phyloP scores from a whole-genome alignment of 2,329 filamentous ascomycete genomes.

The Sporothrix pallida region DNA sequence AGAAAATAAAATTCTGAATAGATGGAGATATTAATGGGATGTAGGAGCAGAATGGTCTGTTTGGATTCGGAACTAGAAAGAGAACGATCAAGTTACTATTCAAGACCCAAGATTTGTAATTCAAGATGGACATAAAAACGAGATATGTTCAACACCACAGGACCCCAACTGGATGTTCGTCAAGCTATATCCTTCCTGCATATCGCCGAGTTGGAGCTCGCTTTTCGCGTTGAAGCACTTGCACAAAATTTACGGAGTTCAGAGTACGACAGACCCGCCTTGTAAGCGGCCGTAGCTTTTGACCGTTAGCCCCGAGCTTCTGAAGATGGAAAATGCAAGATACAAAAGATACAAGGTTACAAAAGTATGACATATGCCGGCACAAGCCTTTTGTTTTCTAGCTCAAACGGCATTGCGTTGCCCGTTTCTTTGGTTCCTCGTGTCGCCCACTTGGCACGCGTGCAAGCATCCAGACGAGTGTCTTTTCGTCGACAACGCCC shows the following conservation, averaged over 20 bases:
- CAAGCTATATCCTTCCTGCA: slow-evolving; percentile 12
- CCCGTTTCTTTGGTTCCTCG: neutral
- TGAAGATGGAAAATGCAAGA: no score
- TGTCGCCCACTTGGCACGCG: neutral
- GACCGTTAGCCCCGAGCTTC: neutral
- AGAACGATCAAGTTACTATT: neutral
- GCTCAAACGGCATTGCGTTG: neutral
- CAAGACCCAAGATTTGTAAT: neutral
- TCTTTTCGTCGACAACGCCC: neutral
- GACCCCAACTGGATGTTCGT: slow-evolving; percentile 13
- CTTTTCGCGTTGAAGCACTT: neutral
- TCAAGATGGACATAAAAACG: neutral
- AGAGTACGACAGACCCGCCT: neutral
- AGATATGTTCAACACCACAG: neutral
- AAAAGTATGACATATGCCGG: no score
- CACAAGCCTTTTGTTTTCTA: neutral
- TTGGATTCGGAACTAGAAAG: no score
- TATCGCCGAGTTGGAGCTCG: neutral
- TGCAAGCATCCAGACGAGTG: neutral
- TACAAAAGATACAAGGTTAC: no score
- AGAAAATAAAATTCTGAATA: neutral
- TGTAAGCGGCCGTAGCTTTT: no score
- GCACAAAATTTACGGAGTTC: neutral
- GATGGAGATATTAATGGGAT: neutral
- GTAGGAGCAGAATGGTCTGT: neutral